Evolutionary conservation across 2,329 filamentous ascomycete genomes (phyloP), one percentile per base, ranked within the genome.

Genomic region (Aspergillus brasiliensis): DNA sequence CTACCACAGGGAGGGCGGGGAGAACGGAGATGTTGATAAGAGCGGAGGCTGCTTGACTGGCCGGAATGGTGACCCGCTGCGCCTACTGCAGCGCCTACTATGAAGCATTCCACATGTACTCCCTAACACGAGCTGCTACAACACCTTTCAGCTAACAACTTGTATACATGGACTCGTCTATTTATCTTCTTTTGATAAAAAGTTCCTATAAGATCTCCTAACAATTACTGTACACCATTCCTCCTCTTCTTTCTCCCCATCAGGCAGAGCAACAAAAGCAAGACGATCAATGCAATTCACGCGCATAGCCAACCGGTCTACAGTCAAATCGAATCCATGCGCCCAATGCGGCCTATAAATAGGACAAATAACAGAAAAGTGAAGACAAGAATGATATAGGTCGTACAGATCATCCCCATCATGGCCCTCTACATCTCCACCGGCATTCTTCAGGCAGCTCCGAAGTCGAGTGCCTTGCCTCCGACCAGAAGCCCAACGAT

Each of bases 401-500:
- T 62, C 64, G 63, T 65, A 67, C 65, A 66, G 59, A 65, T 65
- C 61, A 53, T 67, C 59, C 60, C 62, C 57, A 54, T 54, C 61
- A 51, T 59, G 58, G 57, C 54, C 62, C 54, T 47, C 23, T 54
- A 56, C 25, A 40, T 34, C 59, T 61, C 61, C 62, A 64, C 60
- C 67, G 63, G 60, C 58, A 51, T 25, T 40, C 15, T 37, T 59
- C 67, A 71, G 46, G 65, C 66, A 59, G 68, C 66, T 56, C 75
- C 71, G 63, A 97, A 96, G 64, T 92, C 91, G 23, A 81, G 75
- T 25, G 95, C 92, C 79, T 95, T 96, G 75, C 89, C 85, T 60
- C 91, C 91, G 55, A 98, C 85, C 66, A 99, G 83, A 57, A 99
- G 85, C 48, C 96, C 95, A 68, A 99, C 88, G 73, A 99, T 99